A percentile compares a stretch with the other conserved stretches of the same genome.
These are phyloP conservation scores for Xylaria sp. DNA, from an alignment of 2,329 filamentous ascomycete species.

Conservation along the genomic window DNA sequence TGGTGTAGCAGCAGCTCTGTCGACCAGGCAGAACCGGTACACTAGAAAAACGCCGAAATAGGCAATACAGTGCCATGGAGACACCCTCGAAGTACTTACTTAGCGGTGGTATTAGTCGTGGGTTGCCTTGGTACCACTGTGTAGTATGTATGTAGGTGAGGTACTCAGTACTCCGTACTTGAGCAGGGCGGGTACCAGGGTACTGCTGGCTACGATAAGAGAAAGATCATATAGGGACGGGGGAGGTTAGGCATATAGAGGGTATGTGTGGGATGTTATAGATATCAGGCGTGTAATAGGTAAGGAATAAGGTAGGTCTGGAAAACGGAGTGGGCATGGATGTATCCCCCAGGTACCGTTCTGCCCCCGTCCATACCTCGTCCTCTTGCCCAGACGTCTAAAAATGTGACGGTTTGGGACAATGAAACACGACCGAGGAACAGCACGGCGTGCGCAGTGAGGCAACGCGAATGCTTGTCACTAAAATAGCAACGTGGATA, in stretches of 20 bases:
- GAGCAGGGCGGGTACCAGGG: background rate
- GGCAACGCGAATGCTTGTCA: slow-evolving; percentile 15
- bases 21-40: background rate
- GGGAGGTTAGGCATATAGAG: background rate
- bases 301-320: background rate
- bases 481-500: slow-evolving; percentile 21
- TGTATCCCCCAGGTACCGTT: slow-evolving; percentile 4
- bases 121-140: background rate
- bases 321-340: background rate
- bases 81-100: background rate
- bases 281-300: slow-evolving; percentile 1
- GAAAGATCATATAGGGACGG: background rate
- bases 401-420: slow-evolving; percentile 8
- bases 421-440: slow-evolving; percentile 16
- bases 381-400: background rate
- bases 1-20: background rate
- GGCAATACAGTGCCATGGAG: background rate
- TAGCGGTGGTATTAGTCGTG: background rate
- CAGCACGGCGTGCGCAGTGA: slow-evolving; percentile 6
- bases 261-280: background rate
- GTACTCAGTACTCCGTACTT: background rate
- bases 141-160: background rate
- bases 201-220: background rate
- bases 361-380: background rate
- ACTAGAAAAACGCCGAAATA: background rate